phyloP scores from a whole-genome alignment of 2,329 filamentous ascomycete species.

The Fusarium sulawesiense region DNA sequence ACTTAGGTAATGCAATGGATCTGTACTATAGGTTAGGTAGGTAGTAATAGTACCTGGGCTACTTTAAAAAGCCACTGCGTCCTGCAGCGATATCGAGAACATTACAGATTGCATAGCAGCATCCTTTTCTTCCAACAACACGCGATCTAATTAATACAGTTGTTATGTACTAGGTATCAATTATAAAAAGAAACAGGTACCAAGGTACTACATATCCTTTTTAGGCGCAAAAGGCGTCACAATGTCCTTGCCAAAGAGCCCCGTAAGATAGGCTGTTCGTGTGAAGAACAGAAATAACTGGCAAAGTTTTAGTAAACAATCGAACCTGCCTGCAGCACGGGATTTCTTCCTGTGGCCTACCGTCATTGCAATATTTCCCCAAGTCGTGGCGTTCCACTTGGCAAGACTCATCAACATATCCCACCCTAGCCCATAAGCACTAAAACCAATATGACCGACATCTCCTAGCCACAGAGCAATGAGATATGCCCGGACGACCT shows the following conservation, averaged over 20 bases:
- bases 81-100: neutral
- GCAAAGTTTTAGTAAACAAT: neutral
- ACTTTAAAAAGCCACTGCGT: neutral
- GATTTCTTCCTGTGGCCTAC: constrained; percentile 52
- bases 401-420: constrained; percentile 63
- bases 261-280: constrained; percentile 68
- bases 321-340: neutral
- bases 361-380: constrained; percentile 77
- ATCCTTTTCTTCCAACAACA: neutral
- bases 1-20: too few species aligned
- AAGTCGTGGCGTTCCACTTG: constrained; percentile 76
- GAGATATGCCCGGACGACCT: constrained; percentile 75
- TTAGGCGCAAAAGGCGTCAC: constrained; percentile 30
- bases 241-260: constrained; percentile 66
- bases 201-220: constrained; percentile 43
- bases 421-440: constrained; percentile 67
- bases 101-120: neutral
- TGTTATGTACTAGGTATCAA: neutral
- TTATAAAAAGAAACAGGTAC: neutral
- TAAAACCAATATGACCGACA: constrained; percentile 74
- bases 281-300: constrained; percentile 67
- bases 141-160: neutral
- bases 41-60: too few species aligned
- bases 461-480: constrained; percentile 74
- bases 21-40: too few species aligned